Evolutionary conservation across 2,329 filamentous ascomycete genomes (phyloP).

Genomic region (Myotisia sp.): DNA sequence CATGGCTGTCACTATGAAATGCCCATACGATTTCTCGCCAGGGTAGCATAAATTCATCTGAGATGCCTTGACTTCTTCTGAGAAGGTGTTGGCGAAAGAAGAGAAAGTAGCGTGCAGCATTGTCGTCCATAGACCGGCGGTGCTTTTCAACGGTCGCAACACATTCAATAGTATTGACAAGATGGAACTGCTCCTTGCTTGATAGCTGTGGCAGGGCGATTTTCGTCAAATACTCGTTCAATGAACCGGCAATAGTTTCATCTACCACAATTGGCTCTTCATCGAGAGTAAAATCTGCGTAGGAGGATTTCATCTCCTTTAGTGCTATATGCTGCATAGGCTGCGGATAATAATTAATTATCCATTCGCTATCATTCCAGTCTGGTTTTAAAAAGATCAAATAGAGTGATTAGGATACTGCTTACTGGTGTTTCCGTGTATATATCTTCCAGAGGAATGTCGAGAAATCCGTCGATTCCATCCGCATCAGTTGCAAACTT

Average conservation of each 20-base stretch:
- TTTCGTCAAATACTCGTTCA: constrained; percentile 64
- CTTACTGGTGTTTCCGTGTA: constrained; percentile 33
- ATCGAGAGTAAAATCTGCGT: constrained; percentile 36
- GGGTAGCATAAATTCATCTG: constrained; percentile 41
- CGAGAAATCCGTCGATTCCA: constrained; percentile 61
- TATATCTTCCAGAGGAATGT: constrained; percentile 39
- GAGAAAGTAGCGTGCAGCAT: constrained; percentile 72
- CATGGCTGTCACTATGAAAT: constrained; percentile 48
- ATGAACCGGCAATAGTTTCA: constrained; percentile 52
- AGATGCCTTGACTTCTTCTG: constrained; percentile 49
- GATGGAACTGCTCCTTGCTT: constrained; percentile 70
- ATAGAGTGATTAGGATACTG: constrained; percentile 2
- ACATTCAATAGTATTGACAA: constrained; percentile 74
- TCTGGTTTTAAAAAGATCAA: neutral
- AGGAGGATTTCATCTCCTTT: constrained; percentile 38
- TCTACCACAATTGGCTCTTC: constrained; percentile 52
- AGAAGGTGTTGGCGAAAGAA: constrained; percentile 74
- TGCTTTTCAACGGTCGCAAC: constrained; percentile 73
- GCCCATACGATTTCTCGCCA: constrained; percentile 40
- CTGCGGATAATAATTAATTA: constrained; percentile 9
- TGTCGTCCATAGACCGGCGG: constrained; percentile 76
- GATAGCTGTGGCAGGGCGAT: constrained; percentile 67
- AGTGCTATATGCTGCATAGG: constrained; percentile 28
- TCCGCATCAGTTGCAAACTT: constrained; percentile 79
- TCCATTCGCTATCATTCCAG: neutral